phyloP scores from a whole-genome alignment of 2,329 filamentous ascomycete species.

The Fusarium drepaniforme region DNA sequence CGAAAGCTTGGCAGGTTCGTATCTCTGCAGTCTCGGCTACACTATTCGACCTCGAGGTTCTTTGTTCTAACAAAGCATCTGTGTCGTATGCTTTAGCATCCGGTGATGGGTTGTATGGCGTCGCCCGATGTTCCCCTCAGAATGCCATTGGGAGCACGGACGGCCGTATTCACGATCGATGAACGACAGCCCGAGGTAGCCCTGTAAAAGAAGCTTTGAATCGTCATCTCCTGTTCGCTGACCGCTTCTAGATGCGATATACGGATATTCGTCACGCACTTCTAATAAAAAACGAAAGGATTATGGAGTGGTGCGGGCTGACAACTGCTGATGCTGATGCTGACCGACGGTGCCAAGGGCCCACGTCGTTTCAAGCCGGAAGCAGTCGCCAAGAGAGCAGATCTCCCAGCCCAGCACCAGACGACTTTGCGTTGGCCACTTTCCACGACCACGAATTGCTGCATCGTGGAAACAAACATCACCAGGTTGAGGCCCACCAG shows the following conservation, averaged over 20 bases:
- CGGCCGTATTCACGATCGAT: not conserved
- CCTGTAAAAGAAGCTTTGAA: not conserved
- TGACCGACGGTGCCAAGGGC: not conserved
- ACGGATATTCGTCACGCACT: not conserved
- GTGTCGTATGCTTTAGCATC: not conserved
- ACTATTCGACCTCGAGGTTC: not conserved
- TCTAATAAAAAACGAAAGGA: not conserved
- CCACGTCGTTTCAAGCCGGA: not conserved
- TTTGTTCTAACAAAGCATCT: not conserved
- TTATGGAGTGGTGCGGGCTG: not conserved
- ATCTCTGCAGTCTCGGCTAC: not conserved
- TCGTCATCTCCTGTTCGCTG: not conserved
- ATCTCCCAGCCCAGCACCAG: not conserved
- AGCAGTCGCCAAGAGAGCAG: not conserved
- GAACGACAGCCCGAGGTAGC: not conserved
- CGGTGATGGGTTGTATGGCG: not conserved
- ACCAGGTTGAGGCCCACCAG: conserved; percentile 1
- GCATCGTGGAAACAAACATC: not conserved
- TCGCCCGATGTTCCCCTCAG: not conserved
- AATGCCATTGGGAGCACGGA: conserved; percentile 3
- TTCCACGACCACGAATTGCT: not conserved
- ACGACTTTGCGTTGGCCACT: not conserved
- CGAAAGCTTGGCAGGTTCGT: not conserved
- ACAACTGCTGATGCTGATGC: not conserved
- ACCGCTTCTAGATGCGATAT: conserved; percentile 1